Evolutionary conservation across 805 yeast species (phyloP), one percentile per base, ranked within the genome.

Genomic region (Peterozyma toletana): DNA sequence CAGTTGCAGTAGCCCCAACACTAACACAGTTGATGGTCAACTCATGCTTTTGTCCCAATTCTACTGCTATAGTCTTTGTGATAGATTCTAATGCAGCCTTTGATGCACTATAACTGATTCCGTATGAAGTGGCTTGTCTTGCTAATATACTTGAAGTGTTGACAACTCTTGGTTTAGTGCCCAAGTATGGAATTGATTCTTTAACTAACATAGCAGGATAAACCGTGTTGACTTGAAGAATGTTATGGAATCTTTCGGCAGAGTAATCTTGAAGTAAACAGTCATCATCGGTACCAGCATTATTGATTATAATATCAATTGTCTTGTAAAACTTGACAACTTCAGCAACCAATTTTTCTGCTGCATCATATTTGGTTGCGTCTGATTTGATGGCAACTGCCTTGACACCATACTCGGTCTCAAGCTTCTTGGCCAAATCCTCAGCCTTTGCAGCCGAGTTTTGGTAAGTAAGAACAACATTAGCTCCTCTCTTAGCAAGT

Each of bases 221-320:
- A 11, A 39, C 36, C 7, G 41, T 38, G 35, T 50, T 50, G 17
- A 50, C 47, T 9, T 42, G 42, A 43, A 50, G 33, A 11, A 38
- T 35, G 17, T 33, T 41, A 37, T 46, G 42, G 35, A 44, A 44
- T 16, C 36, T 39, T 27, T 33, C 44, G 4, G 30, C 31, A 16
- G 46, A 35, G 14, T 45, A 21, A 27, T 46, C 51, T 13, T 40
- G 14, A 7, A 50, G 30, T 4, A 37, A 37, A 18, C 40, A 38
- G 29, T 39, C 31, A 37, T 48, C 48, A 31, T 44, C 50, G 14
- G 43, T 38, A 35, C 54, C 56, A n/a, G 56, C 56, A 36, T 49
- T 51, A 39, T 51, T 50, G n/a, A 51, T 46, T 27, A 52, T 18
- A 13, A 49, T 48, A 41, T 52, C 56, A 29, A 50, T 41, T 9